Conservation (phyloP, 495 filamentous ascomycete genomes). For the Penicillium verhagenii region DNA sequence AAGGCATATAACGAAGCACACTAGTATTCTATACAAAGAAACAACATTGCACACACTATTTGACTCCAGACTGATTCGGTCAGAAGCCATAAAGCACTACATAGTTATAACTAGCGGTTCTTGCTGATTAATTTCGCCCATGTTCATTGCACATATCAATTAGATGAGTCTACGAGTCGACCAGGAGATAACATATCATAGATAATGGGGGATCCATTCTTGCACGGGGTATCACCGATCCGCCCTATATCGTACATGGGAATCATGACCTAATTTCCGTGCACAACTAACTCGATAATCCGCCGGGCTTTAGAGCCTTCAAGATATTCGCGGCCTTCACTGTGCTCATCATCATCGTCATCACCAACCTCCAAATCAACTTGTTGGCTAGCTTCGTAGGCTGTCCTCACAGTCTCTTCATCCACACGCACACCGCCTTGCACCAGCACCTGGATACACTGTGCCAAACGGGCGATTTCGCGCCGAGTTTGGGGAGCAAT, state of each 20-base stretch:
- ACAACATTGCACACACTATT: no score
- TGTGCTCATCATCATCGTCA: conserved; percentile 38
- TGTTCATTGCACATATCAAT: no score
- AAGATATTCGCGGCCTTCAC: conserved; percentile 59
- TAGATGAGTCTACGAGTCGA: no score
- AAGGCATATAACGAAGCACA: no score
- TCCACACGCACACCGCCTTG: conserved; percentile 82
- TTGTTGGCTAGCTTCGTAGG: conserved; percentile 77
- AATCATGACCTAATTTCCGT: conserved; percentile 7
- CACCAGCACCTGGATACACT: conserved; percentile 77
- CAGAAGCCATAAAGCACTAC: no score
- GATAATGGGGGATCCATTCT: not conserved
- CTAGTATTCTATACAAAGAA: no score
- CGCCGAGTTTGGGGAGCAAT: conserved; percentile 71
- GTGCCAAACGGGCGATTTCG: conserved; percentile 80
- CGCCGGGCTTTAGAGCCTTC: conserved; percentile 69
- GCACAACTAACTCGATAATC: conserved; percentile 55
- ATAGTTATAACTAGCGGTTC: no score
- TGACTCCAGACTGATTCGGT: no score
- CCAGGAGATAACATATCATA: not conserved
- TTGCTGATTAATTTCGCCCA: no score
- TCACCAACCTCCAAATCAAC: conserved; percentile 60
- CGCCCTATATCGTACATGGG: conserved; percentile 4
- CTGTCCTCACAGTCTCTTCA: conserved; percentile 82
- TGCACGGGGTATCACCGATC: conserved; percentile 6